Evolutionary conservation across 2,329 filamentous ascomycete genomes (phyloP).

Genomic region (Exophiala sp.): DNA sequence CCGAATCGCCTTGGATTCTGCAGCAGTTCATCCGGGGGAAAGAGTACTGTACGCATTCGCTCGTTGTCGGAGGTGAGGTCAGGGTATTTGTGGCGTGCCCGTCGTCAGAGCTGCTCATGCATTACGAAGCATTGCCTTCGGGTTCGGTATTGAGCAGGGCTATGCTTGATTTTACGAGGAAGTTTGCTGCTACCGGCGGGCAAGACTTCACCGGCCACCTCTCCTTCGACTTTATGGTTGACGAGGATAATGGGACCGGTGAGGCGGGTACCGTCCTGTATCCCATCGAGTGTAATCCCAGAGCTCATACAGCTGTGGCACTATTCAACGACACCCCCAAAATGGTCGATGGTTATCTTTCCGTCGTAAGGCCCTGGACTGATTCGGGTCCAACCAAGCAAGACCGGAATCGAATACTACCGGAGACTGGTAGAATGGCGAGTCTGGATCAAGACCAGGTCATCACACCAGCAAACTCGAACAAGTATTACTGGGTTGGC

Average conservation of each 20-base stretch:
- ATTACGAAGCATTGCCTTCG: conserved; percentile 56
- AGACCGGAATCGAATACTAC: no score
- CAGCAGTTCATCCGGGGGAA: conserved; percentile 61
- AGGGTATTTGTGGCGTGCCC: conserved; percentile 62
- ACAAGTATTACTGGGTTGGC: conserved; percentile 58
- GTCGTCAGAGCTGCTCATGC: conserved; percentile 58
- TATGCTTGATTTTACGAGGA: conserved; percentile 61
- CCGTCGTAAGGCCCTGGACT: conserved; percentile 12
- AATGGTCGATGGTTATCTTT: conserved; percentile 50
- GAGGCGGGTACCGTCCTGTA: conserved; percentile 40
- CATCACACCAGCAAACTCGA: conserved; percentile 21
- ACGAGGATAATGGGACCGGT: conserved; percentile 26
- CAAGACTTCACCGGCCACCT: conserved; percentile 61
- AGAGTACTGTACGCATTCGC: conserved; percentile 66
- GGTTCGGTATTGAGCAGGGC: conserved; percentile 50
- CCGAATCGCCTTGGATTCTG: conserved; percentile 56
- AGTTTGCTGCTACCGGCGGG: conserved; percentile 49
- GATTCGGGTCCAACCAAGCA: no score
- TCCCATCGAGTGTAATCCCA: conserved; percentile 66
- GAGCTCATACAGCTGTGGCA: conserved; percentile 61
- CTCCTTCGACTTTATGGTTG: conserved; percentile 64
- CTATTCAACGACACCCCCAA: conserved; percentile 48
- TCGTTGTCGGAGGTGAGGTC: conserved; percentile 60
- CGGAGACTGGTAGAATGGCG: no score
- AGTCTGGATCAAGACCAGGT: conserved; percentile 4